Conservation (phyloP, 2,329 filamentous ascomycete species). For the Zymoseptoria pseudotritici region DNA sequence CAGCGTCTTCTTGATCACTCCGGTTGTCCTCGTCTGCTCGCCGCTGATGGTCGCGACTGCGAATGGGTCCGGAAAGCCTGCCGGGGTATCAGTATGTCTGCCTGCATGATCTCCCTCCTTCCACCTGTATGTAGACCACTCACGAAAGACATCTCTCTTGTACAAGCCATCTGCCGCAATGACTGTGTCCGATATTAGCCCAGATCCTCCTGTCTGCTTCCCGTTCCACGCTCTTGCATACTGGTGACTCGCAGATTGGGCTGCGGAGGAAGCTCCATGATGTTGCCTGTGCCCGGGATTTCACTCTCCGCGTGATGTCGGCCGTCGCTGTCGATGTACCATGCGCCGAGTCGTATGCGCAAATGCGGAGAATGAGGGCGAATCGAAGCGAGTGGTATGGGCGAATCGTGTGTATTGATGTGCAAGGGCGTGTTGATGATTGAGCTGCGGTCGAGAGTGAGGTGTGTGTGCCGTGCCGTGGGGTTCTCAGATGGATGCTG, state of each 20-base stretch:
- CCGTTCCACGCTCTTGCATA: slow-evolving; percentile 42
- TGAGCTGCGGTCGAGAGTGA: neutral
- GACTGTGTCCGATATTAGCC: slow-evolving; percentile 50
- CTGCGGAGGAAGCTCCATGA: slow-evolving; percentile 44
- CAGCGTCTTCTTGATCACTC: slow-evolving; percentile 91
- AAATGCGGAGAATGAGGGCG: neutral
- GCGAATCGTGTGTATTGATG: neutral
- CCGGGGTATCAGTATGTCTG: slow-evolving; percentile 12
- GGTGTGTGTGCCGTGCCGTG: neutral
- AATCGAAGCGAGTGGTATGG: neutral
- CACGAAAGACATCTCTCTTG: slow-evolving; percentile 99
- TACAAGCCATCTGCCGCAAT: slow-evolving; percentile 97
- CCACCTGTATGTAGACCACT: slow-evolving; percentile 34
- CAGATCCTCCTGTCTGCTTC: neutral
- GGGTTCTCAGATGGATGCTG: neutral
- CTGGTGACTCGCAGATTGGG: slow-evolving; percentile 91
- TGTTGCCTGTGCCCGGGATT: slow-evolving; percentile 9
- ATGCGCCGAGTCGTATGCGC: slow-evolving; percentile 4
- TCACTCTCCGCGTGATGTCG: slow-evolving; percentile 6
- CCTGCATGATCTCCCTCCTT: slow-evolving; percentile 2
- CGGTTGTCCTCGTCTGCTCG: slow-evolving; percentile 97
- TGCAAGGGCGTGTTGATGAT: neutral
- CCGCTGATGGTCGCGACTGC: slow-evolving; percentile 94
- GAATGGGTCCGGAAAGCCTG: slow-evolving; percentile 96
- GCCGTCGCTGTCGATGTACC: slow-evolving; percentile 2